phyloP scores from a whole-genome alignment of 345 rosid species.

The Eucalyptus decipiens region DNA sequence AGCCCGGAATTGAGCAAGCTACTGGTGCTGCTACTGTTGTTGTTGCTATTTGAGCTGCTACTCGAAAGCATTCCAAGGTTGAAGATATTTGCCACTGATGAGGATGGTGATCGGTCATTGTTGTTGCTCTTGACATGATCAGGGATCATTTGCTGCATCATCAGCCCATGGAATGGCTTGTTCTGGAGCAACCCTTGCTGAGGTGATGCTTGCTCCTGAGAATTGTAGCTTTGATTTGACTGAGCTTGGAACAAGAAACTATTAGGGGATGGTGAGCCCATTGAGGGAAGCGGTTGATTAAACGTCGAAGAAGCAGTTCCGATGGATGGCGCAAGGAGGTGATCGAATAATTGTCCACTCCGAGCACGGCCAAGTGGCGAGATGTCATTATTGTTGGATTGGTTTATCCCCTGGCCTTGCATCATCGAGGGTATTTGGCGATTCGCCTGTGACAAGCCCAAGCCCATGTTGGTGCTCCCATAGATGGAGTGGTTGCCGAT shows the following conservation, averaged over 20 bases:
- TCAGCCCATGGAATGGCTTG: neutral
- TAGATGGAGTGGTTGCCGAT: constrained; percentile 6
- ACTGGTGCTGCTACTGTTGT: neutral
- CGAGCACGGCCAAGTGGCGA: neutral
- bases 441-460: constrained; percentile 36
- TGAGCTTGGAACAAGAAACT: neutral
- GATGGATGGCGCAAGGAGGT: neutral
- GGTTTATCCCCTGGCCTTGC: neutral
- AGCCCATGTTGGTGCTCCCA: constrained; percentile 18
- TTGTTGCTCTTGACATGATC: neutral
- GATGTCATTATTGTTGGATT: neutral
- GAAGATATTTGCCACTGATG: neutral
- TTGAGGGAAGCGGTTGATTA: constrained; percentile 25
- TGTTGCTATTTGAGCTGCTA: neutral
- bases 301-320: constrained; percentile 25
- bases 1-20: neutral
- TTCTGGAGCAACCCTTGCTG: neutral
- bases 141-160: neutral
- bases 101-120: neutral
- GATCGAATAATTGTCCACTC: neutral
- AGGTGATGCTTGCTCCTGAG: neutral
- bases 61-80: neutral
- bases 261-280: neutral
- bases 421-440: neutral
- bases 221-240: neutral